Evolutionary conservation across 371 early-diverging fungal species (phyloP), one percentile per base, ranked within the genome.

Genomic region (Dichotomocladium elegans): DNA sequence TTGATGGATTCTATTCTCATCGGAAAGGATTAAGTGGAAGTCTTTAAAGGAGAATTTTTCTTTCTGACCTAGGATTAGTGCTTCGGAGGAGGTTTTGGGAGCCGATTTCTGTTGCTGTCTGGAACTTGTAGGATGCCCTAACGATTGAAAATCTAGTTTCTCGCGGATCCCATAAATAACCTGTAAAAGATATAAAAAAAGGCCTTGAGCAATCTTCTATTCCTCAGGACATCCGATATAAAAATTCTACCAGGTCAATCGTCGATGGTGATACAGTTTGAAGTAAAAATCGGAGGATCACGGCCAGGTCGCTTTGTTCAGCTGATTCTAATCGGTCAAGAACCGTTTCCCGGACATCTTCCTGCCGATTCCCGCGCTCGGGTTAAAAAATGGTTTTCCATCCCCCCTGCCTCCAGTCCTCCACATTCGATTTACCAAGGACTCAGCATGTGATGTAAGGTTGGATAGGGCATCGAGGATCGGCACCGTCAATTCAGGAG

Each of bases 381-480:
- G n/a, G 12, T 28, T 41, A n/a, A 27, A 19, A 35, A 26, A 17
- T 17, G 28, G 2, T 10, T 43, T 11, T 26, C 22, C 4, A 28
- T 8, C 14, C 10, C 35, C n/a, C n/a, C n/a, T n/a, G n/a, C n/a
- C 33, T 24, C 10, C 8, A 40, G 25, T 37, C 10, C 7, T 6
- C 4, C 51, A 41, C 19, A 28, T 8, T 15, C n/a, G 5, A 19
- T 2, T 15, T 61, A 78, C 80, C 61, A 84, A 58, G 41, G 72
- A 61, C 21, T 80, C 79, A 0, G 75, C 62, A 40, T 81, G 74
- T 25, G 86, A 62, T 25, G 84, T 81, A 12, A 92, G 65, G 49
- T 88, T 86, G 4, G 88, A 82, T 14, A 92, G 63, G 1, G 90
- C 80, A 47, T 92, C 93, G 47, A 92, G 54, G 6, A 90, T 83